Base-by-base conservation (phyloP, 768 basidiomycete species). In the Gautieria morchelliformis region DNA sequence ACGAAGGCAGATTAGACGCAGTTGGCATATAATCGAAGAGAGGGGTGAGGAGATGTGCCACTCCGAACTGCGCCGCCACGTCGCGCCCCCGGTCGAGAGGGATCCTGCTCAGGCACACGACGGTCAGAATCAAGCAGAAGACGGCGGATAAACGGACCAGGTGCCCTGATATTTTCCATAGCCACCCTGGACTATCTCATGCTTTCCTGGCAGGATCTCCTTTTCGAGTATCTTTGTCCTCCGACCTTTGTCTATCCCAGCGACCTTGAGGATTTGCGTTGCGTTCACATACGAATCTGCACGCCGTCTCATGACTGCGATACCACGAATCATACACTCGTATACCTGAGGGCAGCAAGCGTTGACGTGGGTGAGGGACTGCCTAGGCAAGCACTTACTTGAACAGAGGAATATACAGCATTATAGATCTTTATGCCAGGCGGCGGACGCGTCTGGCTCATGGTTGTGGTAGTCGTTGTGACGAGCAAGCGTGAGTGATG, bases 161-260 rank as follows among this genome's bases (percentile, higher is more conserved):
- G 95, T 98, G 62, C 96, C 96, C 70, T 99, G 96, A 69, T 97
- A 99, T 74, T 97, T 95, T 24, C 96, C 96, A 68, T 98, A 98
- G 32, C 96, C 96, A 40, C 96, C 96, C 70, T 98, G 96, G 5
- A 99, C 92, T 69, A 98, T 98, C 71, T 99, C 95, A 70, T 96
- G 92, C 71, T 88, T 87, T 48, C 93, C 93, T 57, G 89, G 88
- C 44, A 94, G 79, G 61, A 99, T 92, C 74, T 99, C 95, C 70
- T 94, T 96, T 78, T 98, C 89, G 14, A 92, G 75, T 54, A 98
- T 96, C 80, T 97, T 97, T 15, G 95, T 97, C 41, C 96, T 80
- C 45, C 87, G 82, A 1, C 93, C 93, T 71, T 99, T 99, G 75
- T 95, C 93, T 60, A 98, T 89, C 42, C 96, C 96, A 6, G 95